Evolutionary conservation across 129 eudicot genomes (phyloP), one percentile per base, ranked within the genome.

Genomic region (Lonicera japonica): DNA sequence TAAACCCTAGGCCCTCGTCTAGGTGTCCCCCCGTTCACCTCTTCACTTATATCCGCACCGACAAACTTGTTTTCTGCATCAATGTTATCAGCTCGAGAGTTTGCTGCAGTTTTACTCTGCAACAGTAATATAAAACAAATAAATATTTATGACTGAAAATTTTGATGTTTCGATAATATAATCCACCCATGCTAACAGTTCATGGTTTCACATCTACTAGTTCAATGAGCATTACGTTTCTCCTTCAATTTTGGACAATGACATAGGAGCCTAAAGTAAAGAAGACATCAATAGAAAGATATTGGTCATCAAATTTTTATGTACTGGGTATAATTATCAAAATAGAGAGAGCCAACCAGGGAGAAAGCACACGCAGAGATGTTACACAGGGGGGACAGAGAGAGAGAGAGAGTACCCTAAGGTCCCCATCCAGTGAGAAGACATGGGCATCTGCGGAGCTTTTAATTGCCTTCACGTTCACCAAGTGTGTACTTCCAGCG

Each of bases 1-100:
- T 56, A 56, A 25, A 71, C 89, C 21, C 45, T 67, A n/a, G 55
- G n/a, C n/a, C n/a, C 68, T 52, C 64, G 70, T 36, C 68, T 84
- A 11, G 94, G 89, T 21, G 89, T 80, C 71, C 80, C 92, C 71
- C 80, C 92, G 23, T 73, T 83, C 55, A 88, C 95, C 77, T 84
- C 98, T 75, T 94, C 96, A 17, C 99, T 85, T 65, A 74, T 12
- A 41, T 40, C 86, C 65, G 62, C 72, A 53, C 71, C 76, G 63
- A 39, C 64, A 14, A 57, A 56, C 58, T 68, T 67, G 54, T 77
- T 63, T 59, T 64, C 73, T 13, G 65, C 57, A 41, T 76, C 68
- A 53, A 25, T 82, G 41, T 45, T 75, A 16, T 70, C 68, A 17
- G 57, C 77, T 69, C 54, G 75, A 41, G 61, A 34, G 38, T 53